These are phyloP conservation scores for Trichosanthes truncata DNA, from an alignment of 306 rosid genomes.

Conservation along the genomic window DNA sequence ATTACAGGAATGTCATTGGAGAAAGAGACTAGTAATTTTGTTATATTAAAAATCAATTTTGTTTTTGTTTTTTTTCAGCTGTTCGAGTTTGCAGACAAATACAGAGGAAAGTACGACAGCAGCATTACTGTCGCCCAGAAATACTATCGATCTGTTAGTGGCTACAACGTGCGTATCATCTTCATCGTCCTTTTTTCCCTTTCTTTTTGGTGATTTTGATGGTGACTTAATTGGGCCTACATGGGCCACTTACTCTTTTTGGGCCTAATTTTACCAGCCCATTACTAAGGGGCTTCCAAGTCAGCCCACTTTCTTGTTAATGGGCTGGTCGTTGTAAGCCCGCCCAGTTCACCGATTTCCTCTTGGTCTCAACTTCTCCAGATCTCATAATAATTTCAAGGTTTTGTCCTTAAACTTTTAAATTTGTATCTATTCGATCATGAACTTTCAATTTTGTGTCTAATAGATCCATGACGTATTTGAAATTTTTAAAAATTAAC, in stretches of 20 bases:
- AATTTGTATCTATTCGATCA: no score
- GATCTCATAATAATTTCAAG: no score
- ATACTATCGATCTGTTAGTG: constrained; percentile 83
- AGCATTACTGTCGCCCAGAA: constrained; percentile 78
- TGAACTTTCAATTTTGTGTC: no score
- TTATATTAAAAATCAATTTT: neutral
- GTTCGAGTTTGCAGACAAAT: constrained; percentile 90
- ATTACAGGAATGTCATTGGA: neutral
- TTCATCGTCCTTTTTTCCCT: neutral
- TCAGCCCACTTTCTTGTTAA: neutral
- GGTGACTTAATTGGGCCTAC: neutral
- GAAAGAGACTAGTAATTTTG: neutral
- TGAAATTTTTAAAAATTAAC: no score
- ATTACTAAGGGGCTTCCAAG: neutral
- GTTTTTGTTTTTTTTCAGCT: constrained; percentile 52
- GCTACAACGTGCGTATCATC: constrained; percentile 61
- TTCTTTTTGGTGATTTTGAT: neutral
- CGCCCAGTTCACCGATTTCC: neutral
- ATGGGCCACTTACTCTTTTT: neutral
- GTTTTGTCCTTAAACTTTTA: no score
- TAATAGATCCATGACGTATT: no score
- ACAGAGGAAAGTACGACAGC: constrained; percentile 97
- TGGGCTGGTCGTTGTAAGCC: neutral
- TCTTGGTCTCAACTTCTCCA: neutral
- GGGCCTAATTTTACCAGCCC: neutral